Evolutionary conservation across 345 rosid genomes (phyloP).

Genomic region (Crucihimalaya himalaica): DNA sequence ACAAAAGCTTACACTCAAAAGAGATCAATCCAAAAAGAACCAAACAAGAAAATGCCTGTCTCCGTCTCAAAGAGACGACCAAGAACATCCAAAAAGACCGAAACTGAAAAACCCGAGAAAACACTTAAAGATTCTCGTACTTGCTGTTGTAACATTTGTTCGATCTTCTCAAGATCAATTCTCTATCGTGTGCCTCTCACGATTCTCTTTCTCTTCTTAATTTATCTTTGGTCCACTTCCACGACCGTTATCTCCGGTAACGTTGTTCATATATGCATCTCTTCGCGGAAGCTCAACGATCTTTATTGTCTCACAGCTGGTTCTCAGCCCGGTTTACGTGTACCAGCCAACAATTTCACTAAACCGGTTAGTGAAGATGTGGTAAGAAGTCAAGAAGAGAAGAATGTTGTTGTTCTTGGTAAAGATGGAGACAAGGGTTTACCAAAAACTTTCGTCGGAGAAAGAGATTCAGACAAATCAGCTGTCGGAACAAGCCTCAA

Average conservation of each 20-base stretch:
- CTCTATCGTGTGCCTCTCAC: constrained; percentile 53
- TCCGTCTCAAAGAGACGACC: constrained; percentile 54
- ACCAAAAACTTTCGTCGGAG: neutral
- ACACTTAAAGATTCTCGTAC: constrained; percentile 17
- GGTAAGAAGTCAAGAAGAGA: constrained; percentile 17
- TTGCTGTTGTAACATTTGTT: constrained; percentile 27
- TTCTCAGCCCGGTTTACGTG: constrained; percentile 52
- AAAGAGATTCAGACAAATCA: neutral
- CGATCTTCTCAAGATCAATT: constrained; percentile 42
- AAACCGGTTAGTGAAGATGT: constrained; percentile 22
- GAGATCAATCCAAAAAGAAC: neutral
- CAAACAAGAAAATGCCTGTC: constrained; percentile 53
- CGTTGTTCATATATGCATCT: constrained; percentile 66
- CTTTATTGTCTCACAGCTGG: constrained; percentile 89
- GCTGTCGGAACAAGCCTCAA: neutral
- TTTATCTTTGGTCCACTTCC: constrained; percentile 75
- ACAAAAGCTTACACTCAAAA: constrained; percentile 42
- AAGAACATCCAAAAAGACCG: constrained; percentile 40
- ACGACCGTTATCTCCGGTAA: constrained; percentile 69
- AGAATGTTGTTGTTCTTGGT: constrained; percentile 21
- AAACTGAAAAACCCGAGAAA: constrained; percentile 28
- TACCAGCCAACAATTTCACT: constrained; percentile 36
- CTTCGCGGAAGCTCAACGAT: constrained; percentile 76
- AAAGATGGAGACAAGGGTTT: constrained; percentile 21
- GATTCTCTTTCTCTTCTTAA: constrained; percentile 47